These are phyloP conservation scores for grape (Vitis vinifera) DNA, from an alignment of 164 flowering plant species.

Conservation along the genomic window DNA sequence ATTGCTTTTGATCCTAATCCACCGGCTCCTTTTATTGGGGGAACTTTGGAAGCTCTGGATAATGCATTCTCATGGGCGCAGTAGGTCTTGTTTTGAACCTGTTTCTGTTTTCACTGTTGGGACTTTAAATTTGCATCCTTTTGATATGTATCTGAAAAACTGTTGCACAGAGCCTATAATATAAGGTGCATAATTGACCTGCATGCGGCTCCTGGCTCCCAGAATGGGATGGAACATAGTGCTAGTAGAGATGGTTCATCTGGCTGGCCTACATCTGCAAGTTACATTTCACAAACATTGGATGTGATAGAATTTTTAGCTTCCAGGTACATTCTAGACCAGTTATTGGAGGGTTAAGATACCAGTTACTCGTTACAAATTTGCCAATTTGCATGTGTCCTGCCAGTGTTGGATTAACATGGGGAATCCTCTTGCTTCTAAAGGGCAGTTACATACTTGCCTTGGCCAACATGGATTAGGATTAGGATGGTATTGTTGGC, in stretches of 20 bases:
- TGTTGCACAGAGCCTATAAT: constrained; percentile 54
- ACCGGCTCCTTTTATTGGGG: constrained; percentile 79
- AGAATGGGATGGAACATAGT: constrained; percentile 95
- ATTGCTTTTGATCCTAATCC: constrained; percentile 83
- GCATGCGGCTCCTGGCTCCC: constrained; percentile 95
- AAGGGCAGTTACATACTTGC: no score
- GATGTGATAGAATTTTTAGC: constrained; percentile 75
- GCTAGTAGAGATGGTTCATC: constrained; percentile 80
- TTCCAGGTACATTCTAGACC: constrained; percentile 54
- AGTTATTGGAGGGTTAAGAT: background rate
- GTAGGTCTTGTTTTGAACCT: constrained; percentile 53
- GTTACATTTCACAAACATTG: constrained; percentile 63
- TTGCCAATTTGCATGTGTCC: background rate
- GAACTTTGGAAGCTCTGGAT: constrained; percentile 72
- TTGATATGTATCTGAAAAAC: constrained; percentile 1
- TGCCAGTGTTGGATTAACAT: background rate
- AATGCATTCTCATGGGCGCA: constrained; percentile 90
- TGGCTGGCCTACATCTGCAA: constrained; percentile 64
- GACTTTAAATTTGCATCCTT: background rate
- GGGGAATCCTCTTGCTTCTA: no score
- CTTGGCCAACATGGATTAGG: no score
- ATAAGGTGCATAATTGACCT: constrained; percentile 89
- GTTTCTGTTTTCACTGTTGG: background rate
- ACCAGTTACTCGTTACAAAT: background rate
- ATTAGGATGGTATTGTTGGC: background rate